phyloP scores from a whole-genome alignment of 306 rosid species.

The Malus domestica region DNA sequence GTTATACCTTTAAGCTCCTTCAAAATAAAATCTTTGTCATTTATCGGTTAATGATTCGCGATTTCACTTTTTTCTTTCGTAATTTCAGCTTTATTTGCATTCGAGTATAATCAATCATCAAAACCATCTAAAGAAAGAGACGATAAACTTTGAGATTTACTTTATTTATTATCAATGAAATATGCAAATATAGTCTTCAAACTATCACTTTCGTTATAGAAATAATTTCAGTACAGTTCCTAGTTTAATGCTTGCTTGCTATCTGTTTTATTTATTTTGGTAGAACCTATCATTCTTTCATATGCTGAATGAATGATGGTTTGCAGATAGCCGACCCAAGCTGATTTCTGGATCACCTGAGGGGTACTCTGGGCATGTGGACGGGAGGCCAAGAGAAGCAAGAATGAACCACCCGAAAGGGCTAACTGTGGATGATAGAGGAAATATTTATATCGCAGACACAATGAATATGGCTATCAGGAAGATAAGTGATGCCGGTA shows the following conservation, averaged over 20 bases:
- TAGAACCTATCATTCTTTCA: background rate
- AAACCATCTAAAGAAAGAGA: background rate
- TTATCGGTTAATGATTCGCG: background rate
- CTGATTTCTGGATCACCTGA: conserved; percentile 85
- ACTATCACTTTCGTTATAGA: background rate
- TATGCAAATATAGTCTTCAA: background rate
- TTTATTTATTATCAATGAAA: background rate
- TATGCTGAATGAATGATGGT: conserved; percentile 26
- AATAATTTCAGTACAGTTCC: conserved; percentile 3
- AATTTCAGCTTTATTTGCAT: background rate
- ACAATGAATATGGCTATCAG: conserved; percentile 93
- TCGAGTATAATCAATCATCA: background rate
- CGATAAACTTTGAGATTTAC: background rate
- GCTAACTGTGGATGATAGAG: conserved; percentile 66
- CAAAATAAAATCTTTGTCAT: background rate
- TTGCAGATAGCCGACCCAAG: conserved; percentile 82
- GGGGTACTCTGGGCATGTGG: conserved; percentile 84
- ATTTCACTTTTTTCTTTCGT: conserved; percentile 9
- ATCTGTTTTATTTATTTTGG: background rate
- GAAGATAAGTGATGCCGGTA: conserved; percentile 84
- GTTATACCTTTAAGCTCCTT: conserved; percentile 14
- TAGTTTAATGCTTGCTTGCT: background rate
- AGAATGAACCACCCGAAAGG: conserved; percentile 96
- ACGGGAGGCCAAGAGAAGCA: conserved; percentile 86
- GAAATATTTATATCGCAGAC: conserved; percentile 91